A percentile compares a stretch with the other conserved stretches of the same genome.
phyloP scores from a whole-genome alignment of 2,329 filamentous ascomycete genomes.

The Neonectria ditissima region DNA sequence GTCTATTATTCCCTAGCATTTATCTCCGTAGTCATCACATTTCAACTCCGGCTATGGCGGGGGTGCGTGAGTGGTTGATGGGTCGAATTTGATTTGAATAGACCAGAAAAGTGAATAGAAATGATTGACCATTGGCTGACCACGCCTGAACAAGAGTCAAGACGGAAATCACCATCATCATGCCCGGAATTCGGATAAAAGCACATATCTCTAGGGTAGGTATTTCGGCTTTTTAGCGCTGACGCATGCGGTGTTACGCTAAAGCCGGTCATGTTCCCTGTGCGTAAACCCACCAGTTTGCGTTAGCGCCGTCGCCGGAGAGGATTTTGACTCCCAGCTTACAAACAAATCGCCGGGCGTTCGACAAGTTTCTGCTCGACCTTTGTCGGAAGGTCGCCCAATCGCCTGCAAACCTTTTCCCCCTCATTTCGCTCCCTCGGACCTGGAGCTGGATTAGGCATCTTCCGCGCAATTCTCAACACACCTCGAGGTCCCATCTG shows the following conservation, averaged over 20 bases:
- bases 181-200: not conserved
- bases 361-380: constrained; percentile 24
- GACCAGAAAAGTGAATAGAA: not conserved
- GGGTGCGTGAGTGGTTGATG: not conserved
- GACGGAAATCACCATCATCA: not conserved
- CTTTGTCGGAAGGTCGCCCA: constrained; percentile 22
- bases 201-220: not conserved
- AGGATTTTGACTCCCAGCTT: constrained; percentile 2
- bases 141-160: not conserved
- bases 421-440: not conserved
- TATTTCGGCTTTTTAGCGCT: constrained; percentile 9
- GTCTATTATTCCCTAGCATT: too few relatives aligned
- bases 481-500: not conserved
- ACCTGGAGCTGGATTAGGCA: constrained; percentile 1
- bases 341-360: constrained; percentile 18
- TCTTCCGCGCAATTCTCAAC: not conserved
- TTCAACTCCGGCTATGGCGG: not conserved
- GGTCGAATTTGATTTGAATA: not conserved
- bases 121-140: not conserved
- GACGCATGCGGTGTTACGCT: constrained; percentile 22
- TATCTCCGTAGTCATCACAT: not conserved
- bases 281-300: constrained; percentile 21
- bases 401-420: constrained; percentile 11
- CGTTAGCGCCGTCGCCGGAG: constrained; percentile 18
- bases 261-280: constrained; percentile 17